Base-by-base conservation (phyloP, 176 grass and related monocot genomes). In the Melocanna baccifera region DNA sequence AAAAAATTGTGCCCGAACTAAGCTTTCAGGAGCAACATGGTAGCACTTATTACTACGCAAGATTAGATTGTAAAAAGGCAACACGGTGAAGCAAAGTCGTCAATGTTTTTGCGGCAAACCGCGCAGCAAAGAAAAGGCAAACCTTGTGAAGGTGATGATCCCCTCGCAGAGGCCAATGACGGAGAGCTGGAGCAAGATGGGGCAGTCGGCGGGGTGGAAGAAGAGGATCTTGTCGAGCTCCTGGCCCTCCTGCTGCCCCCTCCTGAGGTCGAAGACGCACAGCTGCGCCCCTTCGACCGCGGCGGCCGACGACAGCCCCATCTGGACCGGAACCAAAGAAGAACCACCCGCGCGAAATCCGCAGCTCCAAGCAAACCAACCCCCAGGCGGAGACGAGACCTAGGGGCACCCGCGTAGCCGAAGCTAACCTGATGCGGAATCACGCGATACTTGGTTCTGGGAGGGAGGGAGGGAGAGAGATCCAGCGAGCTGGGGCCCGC, bases 141-240 rank as follows among this genome's bases (percentile, higher is more conserved):
- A 99, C 96, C 96, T 96, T 3, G 96, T 82, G 79, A 99, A 99
- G 47, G 93, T 99, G 84, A 96, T 93, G 83, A 99, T 94, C 43
- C 96, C 96, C 84, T 93, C 96, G 69, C 88, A 96, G 43, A 99
- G 96, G 23, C 96, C 96, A 64, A 99, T 88, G 36, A 99, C 91
- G 56, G 93, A 99, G 83, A 96, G 88, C 84, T 99, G 96, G 79
- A 85, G 84, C 39, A 92, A 85, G 83, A 94, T 94, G 86, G 93
- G 91, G 88, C 89, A 99, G 57, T 99, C 91, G 25, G 89, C 69
- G 52, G 96, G 96, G 80, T 88, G 88, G 83, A 99, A 98, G 87
- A 89, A 95, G 63, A 99, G 84, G 77, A 99, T 99, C 86, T 99
- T 99, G 85, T 99, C 96, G 37, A 96, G 89, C 87, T 99, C 96